Evolutionary conservation across 2,329 filamentous ascomycete genomes (phyloP), one percentile per base, ranked within the genome.

Genomic region (Trichoderma semiorbis): DNA sequence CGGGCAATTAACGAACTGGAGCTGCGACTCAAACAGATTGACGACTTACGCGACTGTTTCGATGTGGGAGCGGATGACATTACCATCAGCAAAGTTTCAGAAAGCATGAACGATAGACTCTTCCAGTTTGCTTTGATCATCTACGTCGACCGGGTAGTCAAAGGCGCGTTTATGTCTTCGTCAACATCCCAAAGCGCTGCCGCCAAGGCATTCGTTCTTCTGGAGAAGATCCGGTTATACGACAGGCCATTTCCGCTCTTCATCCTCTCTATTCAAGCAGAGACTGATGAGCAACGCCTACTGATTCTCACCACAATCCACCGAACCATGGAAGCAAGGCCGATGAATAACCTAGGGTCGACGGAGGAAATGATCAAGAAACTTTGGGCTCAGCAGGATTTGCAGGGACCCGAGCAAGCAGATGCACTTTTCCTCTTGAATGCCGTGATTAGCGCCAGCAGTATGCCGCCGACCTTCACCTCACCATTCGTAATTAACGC

Each of bases 311-410:
- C 34, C 18, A 69, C 60, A 14, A 34, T 72, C 7, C 32, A 70
- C 11, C 30, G 62, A 7, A 66, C 67, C 14, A 53, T 36, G 53
- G 53, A 70, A 57, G 68, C 47, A 43, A 39, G 68, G 5, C 68
- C 71, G 4, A 62, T 72, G 43, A 70, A 62, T 32, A 70, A 70
- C 16, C 34, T 71, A 5, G 61, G 58, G 2, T 18, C 39, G 11
- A 70, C 71, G 5, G 68, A 72, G 3, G 57, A 67, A 30, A 65
- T 72, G 71, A 71, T 72, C 3, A 47, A 57, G 61, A 60, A 62
- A 7, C 24, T 70, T 24, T 72, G 71, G 71, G 71, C 68, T 18
- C 66, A 70, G 47, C 71, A 72, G 12, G 71, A 72, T 16, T 62
- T 72, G 67, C 67, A 72, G 26, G 71, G 71, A 7, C 47, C 50